Evolutionary conservation across 257 asterid species (phyloP).

Genomic region (Rubia yunnanensis): DNA sequence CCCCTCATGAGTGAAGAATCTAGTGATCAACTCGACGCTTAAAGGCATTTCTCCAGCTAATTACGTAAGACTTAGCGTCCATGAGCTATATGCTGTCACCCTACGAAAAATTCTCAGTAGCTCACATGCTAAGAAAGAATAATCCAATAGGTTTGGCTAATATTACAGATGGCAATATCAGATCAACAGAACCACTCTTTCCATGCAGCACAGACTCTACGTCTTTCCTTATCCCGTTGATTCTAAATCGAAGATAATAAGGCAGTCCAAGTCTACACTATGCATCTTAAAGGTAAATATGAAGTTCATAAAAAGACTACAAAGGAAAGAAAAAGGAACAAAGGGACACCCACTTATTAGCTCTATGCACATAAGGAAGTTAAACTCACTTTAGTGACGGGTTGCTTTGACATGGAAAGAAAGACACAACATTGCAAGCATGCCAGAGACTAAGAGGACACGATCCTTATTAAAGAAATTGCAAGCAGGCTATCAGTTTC

Average conservation of each 20-base stretch:
- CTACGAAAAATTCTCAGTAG: slow-evolving; percentile 1
- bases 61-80: background rate
- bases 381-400: background rate
- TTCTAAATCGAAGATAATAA: background rate
- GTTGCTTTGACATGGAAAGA: background rate
- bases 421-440: background rate
- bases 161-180: background rate
- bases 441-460: background rate
- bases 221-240: background rate
- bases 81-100: background rate
- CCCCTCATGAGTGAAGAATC: background rate
- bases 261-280: background rate
- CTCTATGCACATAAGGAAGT: background rate
- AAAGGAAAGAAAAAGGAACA: background rate
- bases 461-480: background rate
- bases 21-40: background rate
- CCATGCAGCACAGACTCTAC: background rate
- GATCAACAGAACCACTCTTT: background rate
- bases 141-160: background rate
- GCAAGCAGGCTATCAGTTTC: background rate
- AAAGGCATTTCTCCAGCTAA: background rate
- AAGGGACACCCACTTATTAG: background rate
- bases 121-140: background rate
- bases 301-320: background rate
- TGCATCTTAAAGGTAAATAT: background rate